Conservation (phyloP, 768 basidiomycete species). For the Jaapia argillacea region DNA sequence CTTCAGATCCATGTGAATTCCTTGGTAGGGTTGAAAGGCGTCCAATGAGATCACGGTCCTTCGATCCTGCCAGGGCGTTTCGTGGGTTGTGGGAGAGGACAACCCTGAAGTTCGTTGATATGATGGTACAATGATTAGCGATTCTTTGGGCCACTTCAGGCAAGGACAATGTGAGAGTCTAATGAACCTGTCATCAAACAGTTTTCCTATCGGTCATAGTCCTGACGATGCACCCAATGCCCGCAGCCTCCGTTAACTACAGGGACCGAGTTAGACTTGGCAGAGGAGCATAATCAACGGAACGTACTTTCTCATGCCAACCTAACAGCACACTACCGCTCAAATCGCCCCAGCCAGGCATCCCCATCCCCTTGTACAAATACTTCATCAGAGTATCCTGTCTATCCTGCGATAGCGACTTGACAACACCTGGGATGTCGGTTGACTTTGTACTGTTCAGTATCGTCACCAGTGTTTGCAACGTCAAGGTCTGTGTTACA, state of each 20-base stretch:
- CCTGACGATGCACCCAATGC: conserved; percentile 90
- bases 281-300: not conserved
- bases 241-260: conserved; percentile 88
- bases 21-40: no score
- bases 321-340: conserved; percentile 63
- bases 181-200: no score
- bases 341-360: conserved; percentile 49
- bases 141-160: no score
- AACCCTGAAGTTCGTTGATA: no score
- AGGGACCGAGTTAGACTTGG: no score
- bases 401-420: conserved; percentile 55
- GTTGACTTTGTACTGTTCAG: conserved; percentile 90
- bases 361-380: conserved; percentile 92
- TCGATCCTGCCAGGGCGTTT: no score
- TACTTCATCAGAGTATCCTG: conserved; percentile 97
- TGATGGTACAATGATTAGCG: no score
- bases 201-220: conserved; percentile 62
- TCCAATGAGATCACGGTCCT: no score
- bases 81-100: no score
- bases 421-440: conserved; percentile 73
- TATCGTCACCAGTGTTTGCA: conserved; percentile 76
- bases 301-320: conserved; percentile 92
- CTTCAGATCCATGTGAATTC: no score
- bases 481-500: conserved; percentile 52
- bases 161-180: no score